Evolutionary conservation across 2,329 filamentous ascomycete species (phyloP).

Genomic region (Didymella exigua): DNA sequence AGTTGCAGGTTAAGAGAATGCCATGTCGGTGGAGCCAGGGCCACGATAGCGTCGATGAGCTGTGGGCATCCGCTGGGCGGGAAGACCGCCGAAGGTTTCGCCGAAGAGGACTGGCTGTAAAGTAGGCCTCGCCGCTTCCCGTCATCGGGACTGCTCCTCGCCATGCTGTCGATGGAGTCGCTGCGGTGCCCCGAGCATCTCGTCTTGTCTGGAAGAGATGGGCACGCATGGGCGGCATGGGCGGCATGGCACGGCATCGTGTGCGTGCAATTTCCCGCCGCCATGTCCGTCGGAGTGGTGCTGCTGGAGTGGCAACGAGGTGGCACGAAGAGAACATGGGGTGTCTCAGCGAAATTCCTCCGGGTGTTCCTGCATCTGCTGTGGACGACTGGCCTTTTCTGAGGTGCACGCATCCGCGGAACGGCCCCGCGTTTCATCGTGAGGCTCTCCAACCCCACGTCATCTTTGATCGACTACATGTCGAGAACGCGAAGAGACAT

Average conservation of each 20-base stretch:
- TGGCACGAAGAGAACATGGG: background rate
- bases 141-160: background rate
- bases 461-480: too few relatives aligned
- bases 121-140: background rate
- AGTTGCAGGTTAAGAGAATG: constrained; percentile 14
- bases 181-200: constrained; percentile 4
- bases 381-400: background rate
- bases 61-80: constrained; percentile 20
- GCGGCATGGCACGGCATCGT: constrained; percentile 8
- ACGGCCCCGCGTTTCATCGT: background rate
- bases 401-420: background rate
- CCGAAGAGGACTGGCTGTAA: constrained; percentile 14
- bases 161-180: constrained; percentile 2
- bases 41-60: constrained; percentile 20
- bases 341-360: background rate
- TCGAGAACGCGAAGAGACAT: too few relatives aligned
- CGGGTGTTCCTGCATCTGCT: background rate
- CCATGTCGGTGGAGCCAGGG: constrained; percentile 20
- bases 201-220: constrained; percentile 23
- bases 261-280: too few relatives aligned
- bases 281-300: background rate
- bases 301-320: background rate
- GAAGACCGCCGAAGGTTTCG: constrained; percentile 22
- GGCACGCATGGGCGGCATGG: too few relatives aligned
- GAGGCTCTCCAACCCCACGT: background rate